Conservation (phyloP, 164 flowering plant genomes). For the Cinnamomum micranthum region DNA sequence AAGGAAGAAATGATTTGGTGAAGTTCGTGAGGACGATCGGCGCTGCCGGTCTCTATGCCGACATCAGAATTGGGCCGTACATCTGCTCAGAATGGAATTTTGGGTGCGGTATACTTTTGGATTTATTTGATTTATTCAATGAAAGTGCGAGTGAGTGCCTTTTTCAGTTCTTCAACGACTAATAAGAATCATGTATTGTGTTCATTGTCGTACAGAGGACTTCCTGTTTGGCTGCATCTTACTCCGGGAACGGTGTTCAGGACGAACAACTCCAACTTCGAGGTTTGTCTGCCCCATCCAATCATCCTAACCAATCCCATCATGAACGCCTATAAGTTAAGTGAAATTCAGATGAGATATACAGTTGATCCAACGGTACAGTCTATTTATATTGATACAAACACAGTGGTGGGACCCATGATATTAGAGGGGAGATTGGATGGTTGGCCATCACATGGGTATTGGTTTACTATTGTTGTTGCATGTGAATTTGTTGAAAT, state of each 20-base stretch:
- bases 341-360: no score
- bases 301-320: no score
- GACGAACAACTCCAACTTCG: conserved; percentile 86
- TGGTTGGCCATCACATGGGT: no score
- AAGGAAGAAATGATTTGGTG: conserved; percentile 81
- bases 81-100: conserved; percentile 98
- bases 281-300: conserved; percentile 36
- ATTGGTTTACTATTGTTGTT: background rate
- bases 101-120: conserved; percentile 45
- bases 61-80: conserved; percentile 90
- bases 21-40: conserved; percentile 73
- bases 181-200: background rate
- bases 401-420: no score
- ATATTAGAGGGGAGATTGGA: no score
- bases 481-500: background rate
- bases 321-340: background rate
- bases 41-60: conserved; percentile 76
- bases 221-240: conserved; percentile 96
- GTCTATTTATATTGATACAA: no score
- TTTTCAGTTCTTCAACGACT: background rate
- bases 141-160: background rate
- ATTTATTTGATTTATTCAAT: background rate
- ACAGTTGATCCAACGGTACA: no score
- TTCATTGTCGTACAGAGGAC: conserved; percentile 51
- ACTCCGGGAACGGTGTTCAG: conserved; percentile 76